Conservation (phyloP, 495 filamentous ascomycete species). For the Lichina pygmaea region DNA sequence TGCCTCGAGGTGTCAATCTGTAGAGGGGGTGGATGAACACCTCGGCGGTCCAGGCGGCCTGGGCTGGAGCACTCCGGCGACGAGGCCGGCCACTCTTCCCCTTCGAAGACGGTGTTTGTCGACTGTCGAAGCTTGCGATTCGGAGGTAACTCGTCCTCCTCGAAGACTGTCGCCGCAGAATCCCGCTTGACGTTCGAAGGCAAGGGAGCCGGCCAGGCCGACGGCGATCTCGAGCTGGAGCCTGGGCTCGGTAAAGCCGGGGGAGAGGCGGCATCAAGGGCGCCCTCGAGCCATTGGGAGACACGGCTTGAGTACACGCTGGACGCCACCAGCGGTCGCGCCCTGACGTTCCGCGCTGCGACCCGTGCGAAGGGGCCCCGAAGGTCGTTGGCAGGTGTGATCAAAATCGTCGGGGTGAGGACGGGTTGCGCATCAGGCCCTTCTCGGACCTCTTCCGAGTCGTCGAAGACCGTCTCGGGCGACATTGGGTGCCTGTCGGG, state of each 20-base stretch:
- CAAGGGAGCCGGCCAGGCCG: neutral
- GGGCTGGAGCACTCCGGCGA: neutral
- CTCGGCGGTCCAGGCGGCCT: slow-evolving; percentile 2
- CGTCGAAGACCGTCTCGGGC: slow-evolving; percentile 20
- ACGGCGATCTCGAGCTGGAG: neutral
- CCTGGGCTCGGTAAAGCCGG: neutral
- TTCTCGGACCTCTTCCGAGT: slow-evolving; percentile 13
- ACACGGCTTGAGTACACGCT: slow-evolving; percentile 32
- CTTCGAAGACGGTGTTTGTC: slow-evolving; percentile 28
- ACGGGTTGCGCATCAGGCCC: slow-evolving; percentile 12
- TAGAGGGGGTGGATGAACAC: slow-evolving; percentile 1
- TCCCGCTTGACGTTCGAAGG: neutral
- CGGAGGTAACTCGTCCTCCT: neutral
- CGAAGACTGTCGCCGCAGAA: slow-evolving; percentile 1
- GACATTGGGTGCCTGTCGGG: slow-evolving; percentile 11
- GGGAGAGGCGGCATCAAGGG: neutral
- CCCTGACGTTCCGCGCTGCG: neutral
- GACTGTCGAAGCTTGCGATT: slow-evolving; percentile 9
- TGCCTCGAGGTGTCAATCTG: slow-evolving; percentile 23
- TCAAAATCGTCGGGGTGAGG: slow-evolving; percentile 28
- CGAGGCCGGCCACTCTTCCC: slow-evolving; percentile 14
- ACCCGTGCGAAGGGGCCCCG: neutral
- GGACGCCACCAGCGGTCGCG: neutral
- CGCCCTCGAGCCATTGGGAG: slow-evolving; percentile 15
- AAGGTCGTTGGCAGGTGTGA: slow-evolving; percentile 34